phyloP scores from a whole-genome alignment of 2,329 filamentous ascomycete genomes.

The Ceratocystis variospora region DNA sequence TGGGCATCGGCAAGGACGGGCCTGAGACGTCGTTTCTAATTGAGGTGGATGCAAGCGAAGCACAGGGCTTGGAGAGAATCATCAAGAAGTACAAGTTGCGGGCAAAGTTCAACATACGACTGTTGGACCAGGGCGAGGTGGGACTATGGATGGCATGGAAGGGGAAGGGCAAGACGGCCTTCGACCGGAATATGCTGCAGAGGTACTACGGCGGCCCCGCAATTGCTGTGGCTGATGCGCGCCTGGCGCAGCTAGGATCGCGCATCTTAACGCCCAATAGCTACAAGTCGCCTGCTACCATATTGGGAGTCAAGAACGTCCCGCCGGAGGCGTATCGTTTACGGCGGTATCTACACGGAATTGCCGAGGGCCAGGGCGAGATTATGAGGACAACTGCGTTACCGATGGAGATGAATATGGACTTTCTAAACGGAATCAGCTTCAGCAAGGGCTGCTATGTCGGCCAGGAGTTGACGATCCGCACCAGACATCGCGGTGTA shows the following conservation, averaged over 20 bases:
- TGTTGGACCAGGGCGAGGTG: conserved; percentile 51
- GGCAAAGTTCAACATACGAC: conserved; percentile 57
- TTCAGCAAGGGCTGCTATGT: conserved; percentile 96
- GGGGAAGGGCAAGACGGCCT: conserved; percentile 27
- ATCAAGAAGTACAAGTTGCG: conserved; percentile 77
- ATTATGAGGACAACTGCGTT: conserved; percentile 57
- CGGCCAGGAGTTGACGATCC: conserved; percentile 90
- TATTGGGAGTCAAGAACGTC: conserved; percentile 34
- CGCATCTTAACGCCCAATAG: conserved; percentile 30
- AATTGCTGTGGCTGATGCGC: conserved; percentile 36
- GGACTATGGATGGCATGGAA: conserved; percentile 65
- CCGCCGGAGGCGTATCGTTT: conserved; percentile 53
- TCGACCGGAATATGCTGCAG: not conserved
- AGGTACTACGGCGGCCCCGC: not conserved
- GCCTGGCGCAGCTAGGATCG: conserved; percentile 43
- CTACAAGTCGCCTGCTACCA: conserved; percentile 24
- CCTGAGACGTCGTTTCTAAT: conserved; percentile 43
- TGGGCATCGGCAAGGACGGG: conserved; percentile 19
- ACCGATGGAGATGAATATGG: conserved; percentile 80
- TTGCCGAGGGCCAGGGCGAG: conserved; percentile 75
- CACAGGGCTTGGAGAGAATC: conserved; percentile 50
- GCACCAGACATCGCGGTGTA: conserved; percentile 86
- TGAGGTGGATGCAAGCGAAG: conserved; percentile 63
- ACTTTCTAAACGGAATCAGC: conserved; percentile 72
- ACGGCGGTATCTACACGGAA: conserved; percentile 62